Percentiles rank a stretch among this genome's conserved stretches.
phyloP scores from a whole-genome alignment of 108 stramenopile species.

The Pseudonitzschia delicatissima region DNA sequence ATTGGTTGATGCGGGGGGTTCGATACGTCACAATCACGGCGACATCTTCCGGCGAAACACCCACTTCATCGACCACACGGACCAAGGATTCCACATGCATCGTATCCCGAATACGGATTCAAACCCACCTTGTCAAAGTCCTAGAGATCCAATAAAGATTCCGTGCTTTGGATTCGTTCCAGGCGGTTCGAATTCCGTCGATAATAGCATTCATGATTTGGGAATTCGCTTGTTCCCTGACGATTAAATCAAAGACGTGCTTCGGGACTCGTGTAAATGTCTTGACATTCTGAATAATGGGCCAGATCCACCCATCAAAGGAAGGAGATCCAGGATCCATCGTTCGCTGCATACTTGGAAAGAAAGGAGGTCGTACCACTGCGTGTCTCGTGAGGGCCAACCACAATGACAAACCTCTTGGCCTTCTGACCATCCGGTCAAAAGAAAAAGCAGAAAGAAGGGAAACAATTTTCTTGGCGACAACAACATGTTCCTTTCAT shows the following conservation, averaged over 20 bases:
- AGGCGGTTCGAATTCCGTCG: slow-evolving; percentile 4
- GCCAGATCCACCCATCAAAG: slow-evolving; percentile 24
- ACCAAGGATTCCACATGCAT: slow-evolving; percentile 17
- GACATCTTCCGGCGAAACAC: slow-evolving; percentile 14
- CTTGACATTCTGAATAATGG: not conserved
- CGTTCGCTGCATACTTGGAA: slow-evolving; percentile 5
- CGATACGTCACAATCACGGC: slow-evolving; percentile 18
- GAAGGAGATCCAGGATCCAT: not conserved
- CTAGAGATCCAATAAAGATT: slow-evolving; percentile 17
- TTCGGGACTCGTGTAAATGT: not conserved
- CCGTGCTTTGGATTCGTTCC: slow-evolving; percentile 10
- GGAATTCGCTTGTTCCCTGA: slow-evolving; percentile 3
- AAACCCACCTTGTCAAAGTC: slow-evolving; percentile 16
- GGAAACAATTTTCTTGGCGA: too few relatives aligned
- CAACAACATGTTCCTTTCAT: too few relatives aligned
- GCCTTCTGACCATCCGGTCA: too few relatives aligned
- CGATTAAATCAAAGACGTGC: slow-evolving; percentile 12
- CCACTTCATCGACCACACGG: not conserved
- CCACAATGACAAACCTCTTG: slow-evolving; percentile 21
- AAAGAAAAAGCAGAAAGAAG: too few relatives aligned
- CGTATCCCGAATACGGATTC: not conserved
- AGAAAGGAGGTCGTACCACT: slow-evolving; percentile 9
- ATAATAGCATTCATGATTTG: not conserved
- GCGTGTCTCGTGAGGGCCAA: slow-evolving; percentile 23
- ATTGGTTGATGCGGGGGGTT: slow-evolving; percentile 27